Conservation (phyloP, 2,329 filamentous ascomycete genomes). For the Gnomoniopsis smithogilvyi region DNA sequence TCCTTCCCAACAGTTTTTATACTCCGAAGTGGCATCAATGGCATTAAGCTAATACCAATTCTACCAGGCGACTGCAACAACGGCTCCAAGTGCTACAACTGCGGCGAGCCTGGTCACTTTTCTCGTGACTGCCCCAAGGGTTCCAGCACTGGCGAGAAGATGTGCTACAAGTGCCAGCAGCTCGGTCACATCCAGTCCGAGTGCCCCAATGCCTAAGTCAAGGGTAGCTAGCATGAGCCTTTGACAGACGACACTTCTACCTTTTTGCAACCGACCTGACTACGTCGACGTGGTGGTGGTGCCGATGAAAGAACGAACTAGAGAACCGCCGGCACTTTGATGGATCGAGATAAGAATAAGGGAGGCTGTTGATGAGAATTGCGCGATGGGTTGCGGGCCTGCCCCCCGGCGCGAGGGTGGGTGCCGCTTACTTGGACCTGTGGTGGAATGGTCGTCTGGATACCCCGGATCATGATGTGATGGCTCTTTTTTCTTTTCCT, state of each 20-base stretch:
- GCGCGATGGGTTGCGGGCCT: conserved; percentile 20
- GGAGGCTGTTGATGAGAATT: conserved; percentile 16
- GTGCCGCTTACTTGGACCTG: conserved; percentile 19
- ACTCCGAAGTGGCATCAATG: background rate
- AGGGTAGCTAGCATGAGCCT: background rate
- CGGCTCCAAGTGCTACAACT: conserved; percentile 99
- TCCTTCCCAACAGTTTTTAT: background rate
- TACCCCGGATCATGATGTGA: conserved; percentile 20
- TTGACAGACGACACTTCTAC: conserved; percentile 18
- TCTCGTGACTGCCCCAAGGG: conserved; percentile 96
- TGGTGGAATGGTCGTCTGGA: conserved; percentile 21
- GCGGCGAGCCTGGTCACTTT: conserved; percentile 88
- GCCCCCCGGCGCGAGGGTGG: conserved; percentile 5
- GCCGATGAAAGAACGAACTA: conserved; percentile 8
- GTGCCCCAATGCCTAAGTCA: conserved; percentile 75
- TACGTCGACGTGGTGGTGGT: conserved; percentile 12
- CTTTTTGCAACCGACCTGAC: conserved; percentile 17
- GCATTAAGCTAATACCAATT: conserved; percentile 9
- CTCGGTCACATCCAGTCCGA: conserved; percentile 87
- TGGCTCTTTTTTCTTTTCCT: conserved; percentile 15
- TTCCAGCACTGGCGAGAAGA: conserved; percentile 80
- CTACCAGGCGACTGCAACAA: conserved; percentile 81
- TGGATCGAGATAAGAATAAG: conserved; percentile 4
- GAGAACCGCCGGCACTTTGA: conserved; percentile 11
- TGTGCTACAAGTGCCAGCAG: conserved; percentile 95